Base-by-base conservation (phyloP, 345 rosid genomes). In the Pseudoturritis turrita region DNA sequence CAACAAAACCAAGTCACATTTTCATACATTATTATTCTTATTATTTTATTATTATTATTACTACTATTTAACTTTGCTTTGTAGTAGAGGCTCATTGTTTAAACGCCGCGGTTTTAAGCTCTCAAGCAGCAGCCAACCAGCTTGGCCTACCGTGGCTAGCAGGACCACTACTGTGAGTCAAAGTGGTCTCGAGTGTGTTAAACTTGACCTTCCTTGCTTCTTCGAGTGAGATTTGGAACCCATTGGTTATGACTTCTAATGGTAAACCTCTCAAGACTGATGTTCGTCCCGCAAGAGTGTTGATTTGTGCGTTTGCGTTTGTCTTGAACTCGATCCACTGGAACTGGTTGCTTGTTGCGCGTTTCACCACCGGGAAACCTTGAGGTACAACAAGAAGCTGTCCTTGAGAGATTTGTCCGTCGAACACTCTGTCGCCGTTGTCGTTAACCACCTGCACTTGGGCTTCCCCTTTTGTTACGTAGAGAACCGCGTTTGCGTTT, bases 281-380 rank as follows among this genome's bases (percentile, higher is more conserved):
- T 36, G 80, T 77, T 6, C 80, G n/a, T 39, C 80, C 77, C 0
- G 80, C 77, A 10, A 77, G 73, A 11, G 77, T 65, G 57, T 77
- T 71, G 58, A 77, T 51, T 13, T 71, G 71, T 10, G 77, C 80
- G 36, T 77, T 77, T 6, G 51, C 77, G 37, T 82, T 83, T 59
- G 97, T 90, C 79, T 84, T 86, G 83, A 93, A 87, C n/a, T 84
- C 62, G 1, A 93, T 22, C 87, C 91, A 87, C 23, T 81, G 75
- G 67, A 87, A 87, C 40, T 66, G 81, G 4, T 80, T 79, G 18
- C 68, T 68, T 60, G 82, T 82, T 0, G 94, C 85, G 13, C 79
- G 74, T 70, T 81, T 83, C 72, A 77, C 82, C 47, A 83, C 84
- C 0, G 84, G 82, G 59, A 74, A 88, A 79, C 87, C 86, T 68